Base-by-base conservation (phyloP, 768 basidiomycete species). In the Amanita polypyramis region DNA sequence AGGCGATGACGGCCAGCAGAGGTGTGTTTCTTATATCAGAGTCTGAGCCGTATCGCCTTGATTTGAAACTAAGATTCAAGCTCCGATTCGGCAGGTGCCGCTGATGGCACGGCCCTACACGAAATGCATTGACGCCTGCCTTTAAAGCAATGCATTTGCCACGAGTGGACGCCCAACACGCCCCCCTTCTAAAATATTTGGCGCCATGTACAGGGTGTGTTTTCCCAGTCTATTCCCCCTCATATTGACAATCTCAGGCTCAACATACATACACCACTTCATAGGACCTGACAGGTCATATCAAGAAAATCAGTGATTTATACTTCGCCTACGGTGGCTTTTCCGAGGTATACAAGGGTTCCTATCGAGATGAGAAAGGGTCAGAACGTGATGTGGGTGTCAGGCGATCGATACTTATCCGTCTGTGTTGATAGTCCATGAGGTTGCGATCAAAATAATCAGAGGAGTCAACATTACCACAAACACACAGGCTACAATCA, bases 401-500 rank as follows among this genome's bases (percentile, higher is more conserved):
- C 20, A 14, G 42, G 38, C 7, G 23, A 34, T 6, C 36, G 21
- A 12, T 5, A 42, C 33, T 15, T 9, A 6, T 12, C 10, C 27
- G 21, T 15, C 15, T 29, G 7, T 25, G 50, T 40, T 48, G 15
- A 56, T 44, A 19, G 41, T 37, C 30, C 23, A 8, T 47, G 5
- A 76, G 76, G 77, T 80, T 25, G 79, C 79, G 0, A 57, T 80
- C 45, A 81, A 80, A 60, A 74, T 70, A 55, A 58, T 81, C 37
- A 69, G 79, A 20, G 68, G 70, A 48, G 64, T 70, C 10, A 25
- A 21, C 38, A 40, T 41, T n/a, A 41, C 17, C 45, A 70, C 77
- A 67, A 70, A 70, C 1, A 65, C 70, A 45, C 69, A 70, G 35
- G 68, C 75, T 11, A 65, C 70, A 39, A 76, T 77, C 54, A 76